These are phyloP conservation scores for Pyrenochaeta sp. DNA, from an alignment of 2,329 filamentous ascomycete genomes.

Conservation along the genomic window DNA sequence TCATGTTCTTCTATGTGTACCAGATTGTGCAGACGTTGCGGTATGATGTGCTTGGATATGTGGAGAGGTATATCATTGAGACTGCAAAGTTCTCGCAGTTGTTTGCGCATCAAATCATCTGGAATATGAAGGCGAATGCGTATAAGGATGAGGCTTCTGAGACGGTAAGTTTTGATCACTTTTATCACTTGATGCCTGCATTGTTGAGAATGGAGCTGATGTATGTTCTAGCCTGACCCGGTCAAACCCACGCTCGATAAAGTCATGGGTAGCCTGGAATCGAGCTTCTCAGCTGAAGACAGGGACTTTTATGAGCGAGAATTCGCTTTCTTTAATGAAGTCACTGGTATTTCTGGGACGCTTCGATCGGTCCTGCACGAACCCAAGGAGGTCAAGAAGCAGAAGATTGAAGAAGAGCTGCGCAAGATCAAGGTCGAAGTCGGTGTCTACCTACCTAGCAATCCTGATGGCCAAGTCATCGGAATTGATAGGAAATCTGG, in stretches of 20 bases:
- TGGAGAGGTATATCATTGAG: conserved; percentile 95
- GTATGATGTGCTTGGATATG: conserved; percentile 92
- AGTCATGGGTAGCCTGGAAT: conserved; percentile 84
- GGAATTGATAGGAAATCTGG: conserved; percentile 98
- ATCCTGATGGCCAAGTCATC: conserved; percentile 95
- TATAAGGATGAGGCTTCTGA: conserved; percentile 96
- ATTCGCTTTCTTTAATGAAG: conserved; percentile 97
- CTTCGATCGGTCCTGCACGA: conserved; percentile 91
- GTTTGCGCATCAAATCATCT: conserved; percentile 99
- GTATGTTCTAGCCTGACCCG: conserved; percentile 71
- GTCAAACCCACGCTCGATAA: conserved; percentile 93
- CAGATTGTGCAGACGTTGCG: conserved; percentile 96
- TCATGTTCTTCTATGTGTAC: conserved; percentile 98
- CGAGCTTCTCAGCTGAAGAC: conserved; percentile 81
- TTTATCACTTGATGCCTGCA: neutral
- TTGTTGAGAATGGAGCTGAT: neutral
- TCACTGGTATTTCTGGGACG: conserved; percentile 94
- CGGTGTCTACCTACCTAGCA: conserved; percentile 95
- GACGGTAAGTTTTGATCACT: conserved; percentile 76
- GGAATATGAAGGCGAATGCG: conserved; percentile 99
- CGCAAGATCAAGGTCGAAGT: conserved; percentile 97
- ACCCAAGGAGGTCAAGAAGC: conserved; percentile 95
- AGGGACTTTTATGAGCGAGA: conserved; percentile 90
- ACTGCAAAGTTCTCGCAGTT: conserved; percentile 97
- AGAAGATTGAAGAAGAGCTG: conserved; percentile 98